phyloP scores from a whole-genome alignment of 495 filamentous ascomycete species.

The Daldinia grandis region DNA sequence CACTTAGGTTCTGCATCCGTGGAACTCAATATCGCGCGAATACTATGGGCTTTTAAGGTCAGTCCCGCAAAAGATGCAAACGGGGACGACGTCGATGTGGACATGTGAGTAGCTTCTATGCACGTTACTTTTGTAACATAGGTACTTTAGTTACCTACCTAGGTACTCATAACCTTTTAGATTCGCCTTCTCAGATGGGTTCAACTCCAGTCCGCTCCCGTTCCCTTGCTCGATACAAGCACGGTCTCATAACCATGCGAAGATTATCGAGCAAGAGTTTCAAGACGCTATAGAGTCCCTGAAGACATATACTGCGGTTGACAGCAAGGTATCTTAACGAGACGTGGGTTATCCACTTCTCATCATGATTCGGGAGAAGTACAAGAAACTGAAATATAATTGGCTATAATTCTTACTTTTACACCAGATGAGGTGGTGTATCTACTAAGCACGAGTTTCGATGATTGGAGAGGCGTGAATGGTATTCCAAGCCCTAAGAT shows the following conservation, averaged over 20 bases:
- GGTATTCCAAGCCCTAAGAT: neutral
- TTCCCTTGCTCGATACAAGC: constrained; percentile 57
- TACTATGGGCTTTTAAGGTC: constrained; percentile 63
- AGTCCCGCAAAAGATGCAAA: constrained; percentile 53
- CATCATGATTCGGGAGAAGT: neutral
- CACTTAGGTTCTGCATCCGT: constrained; percentile 60
- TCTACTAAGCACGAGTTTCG: neutral
- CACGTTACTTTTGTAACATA: neutral
- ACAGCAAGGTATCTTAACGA: constrained; percentile 31
- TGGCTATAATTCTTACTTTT: neutral
- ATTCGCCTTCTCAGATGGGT: constrained; percentile 61
- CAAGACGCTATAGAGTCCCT: constrained; percentile 41
- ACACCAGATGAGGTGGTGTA: neutral
- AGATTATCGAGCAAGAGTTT: constrained; percentile 46
- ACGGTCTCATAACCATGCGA: constrained; percentile 44
- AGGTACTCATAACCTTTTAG: constrained; percentile 32
- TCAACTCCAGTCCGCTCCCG: constrained; percentile 61
- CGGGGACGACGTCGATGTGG: constrained; percentile 59
- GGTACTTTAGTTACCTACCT: neutral
- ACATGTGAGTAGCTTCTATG: constrained; percentile 47
- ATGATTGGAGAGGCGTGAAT: neutral
- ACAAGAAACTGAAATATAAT: neutral
- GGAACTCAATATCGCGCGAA: constrained; percentile 60
- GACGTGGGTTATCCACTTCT: neutral
- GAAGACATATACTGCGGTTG: constrained; percentile 41